Conservation (phyloP, 1,139 yeast species). For the Lodderomyces orthopsilosis region DNA sequence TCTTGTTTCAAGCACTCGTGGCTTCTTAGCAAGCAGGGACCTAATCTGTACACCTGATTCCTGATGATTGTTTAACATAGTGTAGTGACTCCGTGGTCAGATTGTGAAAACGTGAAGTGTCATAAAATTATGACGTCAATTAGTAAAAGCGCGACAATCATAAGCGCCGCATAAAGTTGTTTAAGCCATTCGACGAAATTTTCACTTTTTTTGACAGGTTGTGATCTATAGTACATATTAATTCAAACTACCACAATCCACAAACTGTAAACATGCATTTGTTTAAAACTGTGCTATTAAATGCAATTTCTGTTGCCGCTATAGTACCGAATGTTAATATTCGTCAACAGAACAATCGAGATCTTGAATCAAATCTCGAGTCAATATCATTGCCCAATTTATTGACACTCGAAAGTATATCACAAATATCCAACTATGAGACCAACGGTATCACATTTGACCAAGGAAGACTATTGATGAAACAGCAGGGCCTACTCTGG, state of each 20-base stretch:
- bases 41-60: too few relatives aligned
- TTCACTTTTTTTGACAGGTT: background rate
- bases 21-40: too few relatives aligned
- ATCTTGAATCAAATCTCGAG: background rate
- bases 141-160: background rate
- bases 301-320: background rate
- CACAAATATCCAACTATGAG: conserved; percentile 25
- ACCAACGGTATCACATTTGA: conserved; percentile 30
- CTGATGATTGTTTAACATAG: too few relatives aligned
- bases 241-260: background rate
- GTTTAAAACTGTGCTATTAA: background rate
- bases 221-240: background rate
- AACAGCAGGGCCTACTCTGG: conserved; percentile 47
- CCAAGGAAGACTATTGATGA: conserved; percentile 39
- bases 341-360: background rate
- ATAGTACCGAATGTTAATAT: conserved; percentile 3
- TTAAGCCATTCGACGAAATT: background rate
- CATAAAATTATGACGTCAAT: background rate
- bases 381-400: conserved; percentile 13
- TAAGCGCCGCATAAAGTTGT: background rate
- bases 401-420: conserved; percentile 6
- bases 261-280: background rate
- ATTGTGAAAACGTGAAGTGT: too few relatives aligned
- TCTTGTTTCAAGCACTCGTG: too few relatives aligned
- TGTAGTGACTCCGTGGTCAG: too few relatives aligned